phyloP scores from a whole-genome alignment of 2,329 filamentous ascomycete genomes.

The Calonectria fujianensis region DNA sequence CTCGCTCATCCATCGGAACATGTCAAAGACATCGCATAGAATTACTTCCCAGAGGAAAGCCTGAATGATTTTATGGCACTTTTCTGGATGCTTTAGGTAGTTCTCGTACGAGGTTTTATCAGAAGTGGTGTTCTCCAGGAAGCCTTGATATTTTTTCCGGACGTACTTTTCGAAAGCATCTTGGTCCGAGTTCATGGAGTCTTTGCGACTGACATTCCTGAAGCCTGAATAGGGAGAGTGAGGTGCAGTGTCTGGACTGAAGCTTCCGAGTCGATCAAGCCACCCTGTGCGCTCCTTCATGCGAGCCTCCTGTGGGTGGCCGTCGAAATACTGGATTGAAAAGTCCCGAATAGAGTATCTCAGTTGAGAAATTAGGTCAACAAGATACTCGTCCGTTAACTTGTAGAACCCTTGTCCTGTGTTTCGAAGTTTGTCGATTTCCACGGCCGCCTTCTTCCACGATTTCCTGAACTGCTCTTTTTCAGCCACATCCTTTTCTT shows the following conservation, averaged over 20 bases:
- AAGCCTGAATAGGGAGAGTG: neutral
- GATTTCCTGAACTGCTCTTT: conserved; percentile 2
- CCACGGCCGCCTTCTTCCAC: conserved; percentile 14
- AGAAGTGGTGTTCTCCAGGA: neutral
- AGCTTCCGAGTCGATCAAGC: neutral
- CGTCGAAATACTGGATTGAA: conserved; percentile 19
- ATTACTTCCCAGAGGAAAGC: conserved; percentile 21
- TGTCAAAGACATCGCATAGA: conserved; percentile 1
- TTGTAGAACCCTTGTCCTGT: conserved; percentile 25
- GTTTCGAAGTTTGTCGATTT: conserved; percentile 21
- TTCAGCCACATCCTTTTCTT: neutral
- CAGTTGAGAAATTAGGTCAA: neutral
- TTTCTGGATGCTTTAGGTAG: neutral
- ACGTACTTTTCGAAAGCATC: neutral
- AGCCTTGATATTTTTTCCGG: neutral
- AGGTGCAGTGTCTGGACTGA: neutral
- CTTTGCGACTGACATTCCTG: neutral
- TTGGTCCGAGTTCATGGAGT: neutral
- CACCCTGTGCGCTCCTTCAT: neutral
- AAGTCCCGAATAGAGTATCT: conserved; percentile 18
- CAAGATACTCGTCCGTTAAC: conserved; percentile 16
- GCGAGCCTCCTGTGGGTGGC: neutral
- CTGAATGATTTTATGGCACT: conserved; percentile 22
- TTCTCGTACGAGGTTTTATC: neutral
- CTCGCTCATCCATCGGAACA: conserved; percentile 13